These are phyloP conservation scores for Candida insectorum DNA, from an alignment of 805 yeast species.

Conservation along the genomic window DNA sequence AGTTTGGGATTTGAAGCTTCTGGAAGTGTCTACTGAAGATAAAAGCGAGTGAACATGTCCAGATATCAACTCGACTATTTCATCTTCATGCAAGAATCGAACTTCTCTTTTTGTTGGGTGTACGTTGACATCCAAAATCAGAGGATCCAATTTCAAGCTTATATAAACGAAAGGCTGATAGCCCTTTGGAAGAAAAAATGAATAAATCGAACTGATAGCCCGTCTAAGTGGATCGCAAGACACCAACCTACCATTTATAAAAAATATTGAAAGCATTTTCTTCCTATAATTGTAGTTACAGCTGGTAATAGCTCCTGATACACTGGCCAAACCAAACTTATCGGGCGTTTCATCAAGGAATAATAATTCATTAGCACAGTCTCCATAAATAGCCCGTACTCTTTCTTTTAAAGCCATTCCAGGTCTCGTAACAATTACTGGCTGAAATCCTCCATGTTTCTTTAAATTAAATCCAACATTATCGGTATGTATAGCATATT, in stretches of 20 bases:
- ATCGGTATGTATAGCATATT: slow-evolving; percentile 73
- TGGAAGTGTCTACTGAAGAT: slow-evolving; percentile 57
- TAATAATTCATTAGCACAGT: slow-evolving; percentile 62
- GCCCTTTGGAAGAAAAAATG: slow-evolving; percentile 74
- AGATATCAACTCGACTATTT: slow-evolving; percentile 65
- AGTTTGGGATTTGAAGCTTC: slow-evolving; percentile 46
- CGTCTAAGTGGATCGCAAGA: slow-evolving; percentile 75
- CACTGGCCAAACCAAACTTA: slow-evolving; percentile 48
- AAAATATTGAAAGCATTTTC: slow-evolving; percentile 64
- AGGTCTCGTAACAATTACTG: slow-evolving; percentile 58
- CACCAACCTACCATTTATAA: slow-evolving; percentile 82
- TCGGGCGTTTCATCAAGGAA: slow-evolving; percentile 28
- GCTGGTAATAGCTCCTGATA: slow-evolving; percentile 63
- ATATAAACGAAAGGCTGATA: slow-evolving; percentile 72
- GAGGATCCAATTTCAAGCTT: slow-evolving; percentile 62
- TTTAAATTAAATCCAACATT: slow-evolving; percentile 77
- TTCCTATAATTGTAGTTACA: slow-evolving; percentile 71
- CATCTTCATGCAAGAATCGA: slow-evolving; percentile 79
- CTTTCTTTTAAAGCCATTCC: slow-evolving; percentile 56
- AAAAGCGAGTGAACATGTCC: slow-evolving; percentile 47
- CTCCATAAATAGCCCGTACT: slow-evolving; percentile 70
- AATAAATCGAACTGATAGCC: slow-evolving; percentile 60
- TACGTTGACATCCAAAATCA: slow-evolving; percentile 83
- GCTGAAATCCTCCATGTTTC: slow-evolving; percentile 71
- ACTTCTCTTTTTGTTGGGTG: slow-evolving; percentile 97